Evolutionary conservation across 2,329 filamentous ascomycete genomes (phyloP).

Genomic region (Fusarium tjaetaba): DNA sequence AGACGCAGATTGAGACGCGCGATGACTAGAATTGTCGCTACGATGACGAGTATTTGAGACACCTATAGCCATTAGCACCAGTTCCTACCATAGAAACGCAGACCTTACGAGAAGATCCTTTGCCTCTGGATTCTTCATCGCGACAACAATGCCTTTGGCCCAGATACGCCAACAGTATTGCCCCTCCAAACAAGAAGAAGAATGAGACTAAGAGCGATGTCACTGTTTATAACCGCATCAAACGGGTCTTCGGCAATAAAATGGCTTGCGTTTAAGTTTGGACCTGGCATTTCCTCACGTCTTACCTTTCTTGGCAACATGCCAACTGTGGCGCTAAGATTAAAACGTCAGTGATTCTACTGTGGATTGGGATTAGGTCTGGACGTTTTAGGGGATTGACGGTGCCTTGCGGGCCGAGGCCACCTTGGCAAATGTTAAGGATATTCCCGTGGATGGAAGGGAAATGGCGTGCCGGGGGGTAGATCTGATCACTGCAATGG

Average conservation of each 20-base stretch:
- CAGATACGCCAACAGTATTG: neutral
- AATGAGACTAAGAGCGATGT: rapidly evolving
- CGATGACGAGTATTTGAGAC: slow-evolving; percentile 16
- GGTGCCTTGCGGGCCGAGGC: neutral
- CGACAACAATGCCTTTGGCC: no score
- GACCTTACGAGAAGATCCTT: neutral
- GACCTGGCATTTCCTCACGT: no score
- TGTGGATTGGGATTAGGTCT: rapidly evolving
- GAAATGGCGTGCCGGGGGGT: neutral
- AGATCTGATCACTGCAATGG: rapidly evolving
- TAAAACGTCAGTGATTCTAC: neutral
- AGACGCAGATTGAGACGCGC: slow-evolving; percentile 33
- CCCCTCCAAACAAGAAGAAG: no score
- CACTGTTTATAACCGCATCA: neutral
- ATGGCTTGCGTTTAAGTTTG: neutral
- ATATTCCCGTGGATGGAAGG: neutral
- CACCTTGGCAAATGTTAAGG: neutral
- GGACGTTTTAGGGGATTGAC: neutral
- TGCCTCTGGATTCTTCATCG: neutral
- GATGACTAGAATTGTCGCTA: slow-evolving; percentile 18
- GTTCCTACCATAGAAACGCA: rapidly evolving
- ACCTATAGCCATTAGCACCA: neutral
- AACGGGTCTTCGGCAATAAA: neutral
- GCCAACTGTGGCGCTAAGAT: slow-evolving; percentile 4
- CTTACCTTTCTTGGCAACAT: slow-evolving; percentile 21